Evolutionary conservation across 495 filamentous ascomycete species (phyloP), one percentile per base, ranked within the genome.

Genomic region (Pyrenula massariospora): DNA sequence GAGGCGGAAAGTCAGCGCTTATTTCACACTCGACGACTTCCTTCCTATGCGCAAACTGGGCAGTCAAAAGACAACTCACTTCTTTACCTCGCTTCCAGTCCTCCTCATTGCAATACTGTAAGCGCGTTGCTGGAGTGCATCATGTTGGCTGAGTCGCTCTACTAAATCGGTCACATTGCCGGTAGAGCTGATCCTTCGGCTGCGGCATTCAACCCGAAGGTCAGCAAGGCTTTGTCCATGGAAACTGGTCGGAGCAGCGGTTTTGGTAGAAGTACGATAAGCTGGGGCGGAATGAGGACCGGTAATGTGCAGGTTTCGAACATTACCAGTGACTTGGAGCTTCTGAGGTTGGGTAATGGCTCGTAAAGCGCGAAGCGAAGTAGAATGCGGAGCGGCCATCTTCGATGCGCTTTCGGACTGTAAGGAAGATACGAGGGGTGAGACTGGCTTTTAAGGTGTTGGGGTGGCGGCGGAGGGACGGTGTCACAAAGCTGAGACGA

Each of bases 71-170:
- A n/a, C n/a, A n/a, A n/a, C n/a, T n/a, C n/a, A n/a, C n/a, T n/a
- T n/a, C n/a, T n/a, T n/a, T n/a, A 5, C 15, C 31, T 42, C 8
- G 5, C 68, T 66, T 56, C 72, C 73, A 59, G 75, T 75, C 52
- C 72, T 62, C 59, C 65, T 67, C 69, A 77, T 71, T 50, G 76
- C 74, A 63, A 78, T 81, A 69, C 70, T 76, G 66, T 79, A 81
- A 57, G 77, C 72, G 24, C 77, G 77, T 50, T 73, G 73, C 56
- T 76, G 70, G 25, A 77, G 65, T 59, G 75, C 65, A 53, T 81
- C 77, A 64, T 78, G 70, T 65, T 76, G 78, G 62, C 73, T 68
- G 54, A 81, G 72, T 56, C 77, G 77, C 55, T 74, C 67, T 19
- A 74, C 67, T 36, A 82, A 73, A 65, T 75, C 73, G 12, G 65